Base-by-base conservation (phyloP, 169 alveolate species). In the Cryptosporidium parvum region DNA sequence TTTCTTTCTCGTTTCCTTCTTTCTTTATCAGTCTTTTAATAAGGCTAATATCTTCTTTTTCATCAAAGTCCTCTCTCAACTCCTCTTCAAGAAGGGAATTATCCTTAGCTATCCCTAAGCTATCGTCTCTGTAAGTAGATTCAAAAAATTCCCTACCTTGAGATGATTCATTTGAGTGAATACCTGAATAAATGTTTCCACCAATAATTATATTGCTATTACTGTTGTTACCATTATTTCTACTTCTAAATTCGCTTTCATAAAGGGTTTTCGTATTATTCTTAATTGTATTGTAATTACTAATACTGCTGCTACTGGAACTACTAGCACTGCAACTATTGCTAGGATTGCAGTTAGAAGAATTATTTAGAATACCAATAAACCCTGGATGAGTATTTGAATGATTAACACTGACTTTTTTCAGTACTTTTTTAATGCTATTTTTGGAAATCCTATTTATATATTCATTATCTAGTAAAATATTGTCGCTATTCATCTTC, bases 401-500 rank as follows among this genome's bases (percentile, higher is more conserved):
- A 31, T 39, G 68, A 44, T 21, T 71, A 23, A 23, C 52, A 29
- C 31, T 21, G 51, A 7, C 39, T 10, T 52, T 75, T 16, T 37
- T 39, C 3, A 31, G 59, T 31, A 33, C 35, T 31, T 56, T 75
- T 12, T 33, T 75, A 1, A 31, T 33, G 72, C 72, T 56, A 14
- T 75, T 75, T 58, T 56, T 56, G 16, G 69, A 33, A 26, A 75
- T 75, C 16, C 68, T 33, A 58, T 75, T 62, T 0, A 75, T 33
- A 26, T 75, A 75, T 14, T 75, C 86, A 75, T 75, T 39, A 58
- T 75, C 86, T 21, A 70, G 84, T 23, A 45, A 29, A 12, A 70
- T 45, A n/a, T 48, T 70, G 45, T 45, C 65, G 39, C 33, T 21
- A 12, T 26, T 67, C 45, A 67, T 67, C 9, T 67, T 67, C 52